Evolutionary conservation across 2,329 filamentous ascomycete genomes (phyloP), one percentile per base, ranked within the genome.

Genomic region (Claviceps humidiphila): DNA sequence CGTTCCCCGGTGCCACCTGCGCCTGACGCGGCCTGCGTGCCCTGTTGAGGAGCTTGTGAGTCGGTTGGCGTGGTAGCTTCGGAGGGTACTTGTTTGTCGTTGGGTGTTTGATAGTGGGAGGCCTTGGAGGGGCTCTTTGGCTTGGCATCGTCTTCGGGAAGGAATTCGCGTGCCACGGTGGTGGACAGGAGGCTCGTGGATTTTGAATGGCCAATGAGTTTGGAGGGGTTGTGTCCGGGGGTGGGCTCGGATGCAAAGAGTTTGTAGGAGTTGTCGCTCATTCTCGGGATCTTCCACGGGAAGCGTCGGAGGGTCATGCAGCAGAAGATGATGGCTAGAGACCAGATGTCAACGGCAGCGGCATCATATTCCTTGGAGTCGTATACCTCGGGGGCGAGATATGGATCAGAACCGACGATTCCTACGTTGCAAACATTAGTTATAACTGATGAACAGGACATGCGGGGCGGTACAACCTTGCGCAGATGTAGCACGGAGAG

Each of bases 261-360:
- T 62, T 91, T 90, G 70, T 88, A 98, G 0, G 89, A 95, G 66
- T 95, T 97, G 66, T 98, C 93, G 3, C 87, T 87, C 65, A 89
- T 73, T 42, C 90, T 82, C 4, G 93, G 93, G 39, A 94, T 83
- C 71, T 98, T 98, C 93, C 93, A 98, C 0, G 93, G 93, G 64
- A 98, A 98, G 39, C 93, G 77, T 22, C 93, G 80, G 43, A 98
- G 74, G 5, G 89, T 93, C 93, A 98, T 98, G 73, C 93, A 98
- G 69, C 93, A 97, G 70, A 91, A 98, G 52, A 98, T 97, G 60
- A 98, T 98, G 17, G 91, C 93, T 54, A 98, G 75, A 11, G 93
- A 98, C 93, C 93, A 98, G 54, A 98, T 89, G 69, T 98, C 93
- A 1, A 91, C 88, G 6, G 89, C 88, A 56, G 90, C 86, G 1